Evolutionary conservation across 2,329 filamentous ascomycete species (phyloP), one percentile per base, ranked within the genome.

Genomic region (Dactylonectria macrodidyma): DNA sequence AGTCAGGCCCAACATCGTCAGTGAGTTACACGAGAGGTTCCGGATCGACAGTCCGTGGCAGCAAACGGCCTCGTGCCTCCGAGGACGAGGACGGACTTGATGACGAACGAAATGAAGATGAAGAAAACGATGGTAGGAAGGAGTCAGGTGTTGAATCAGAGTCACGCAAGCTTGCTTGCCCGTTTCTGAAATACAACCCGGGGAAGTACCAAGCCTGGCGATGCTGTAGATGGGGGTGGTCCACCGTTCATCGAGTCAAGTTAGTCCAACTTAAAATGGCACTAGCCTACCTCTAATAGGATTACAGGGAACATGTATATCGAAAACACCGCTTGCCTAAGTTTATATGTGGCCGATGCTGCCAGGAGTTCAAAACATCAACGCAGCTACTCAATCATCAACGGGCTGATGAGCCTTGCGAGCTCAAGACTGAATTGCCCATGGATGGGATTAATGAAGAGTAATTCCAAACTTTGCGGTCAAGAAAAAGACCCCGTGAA

Each of bases 381-480:
- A 41, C 12, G 5, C 36, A 41, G 14, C 36, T 41, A 9, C 36
- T 41, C 14, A 16, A 12, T 16, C 36, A 41, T 41, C 36, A 41
- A 12, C 36, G 11, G 11, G 36, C 36, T 12, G 36, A 12, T 41
- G 12, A 41, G 1, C 36, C 36, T 16, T 41, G 36, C 36, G 3
- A 5, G 11, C n/a, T 44, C 6, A 44, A 44, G 41, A 44, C 5
- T 2, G 41, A n/a, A 41, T 6, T 8, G 8, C 3, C 41, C n/a
- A 51, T 58, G 1, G 70, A 71, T 22, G 64, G 69, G 2, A 72
- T 72, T 8, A 34, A 58, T 16, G 41, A 57, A 33, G 38, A 47
- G 3, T 60, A 72, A 19, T 50, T 57, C 2, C 65, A 19, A 55
- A 19, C 36, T 2, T 16, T 72, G 6, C 61, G 60, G 14, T 34